phyloP scores from a whole-genome alignment of 129 eudicot genomes.

The Silybum marianum region DNA sequence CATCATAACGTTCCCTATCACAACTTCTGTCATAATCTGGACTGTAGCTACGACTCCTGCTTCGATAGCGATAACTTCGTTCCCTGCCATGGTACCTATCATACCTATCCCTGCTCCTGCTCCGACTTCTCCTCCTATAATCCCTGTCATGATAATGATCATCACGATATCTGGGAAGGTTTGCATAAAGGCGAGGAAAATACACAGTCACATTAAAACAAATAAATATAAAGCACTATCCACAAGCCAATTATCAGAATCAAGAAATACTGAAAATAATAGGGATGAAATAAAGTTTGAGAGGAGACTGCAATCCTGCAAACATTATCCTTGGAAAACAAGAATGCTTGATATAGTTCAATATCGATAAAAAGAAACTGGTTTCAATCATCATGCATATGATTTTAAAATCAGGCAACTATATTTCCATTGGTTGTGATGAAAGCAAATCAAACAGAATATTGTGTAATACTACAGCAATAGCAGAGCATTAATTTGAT shows the following conservation, averaged over 20 bases:
- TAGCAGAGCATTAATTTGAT: neutral
- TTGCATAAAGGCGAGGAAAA: neutral
- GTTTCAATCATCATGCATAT: constrained; percentile 7
- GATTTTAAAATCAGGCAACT: neutral
- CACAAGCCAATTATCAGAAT: neutral
- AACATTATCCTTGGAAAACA: neutral
- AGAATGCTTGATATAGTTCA: neutral
- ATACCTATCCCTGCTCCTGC: constrained; percentile 64
- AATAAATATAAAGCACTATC: neutral
- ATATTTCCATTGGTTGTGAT: neutral
- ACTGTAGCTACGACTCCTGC: constrained; percentile 68
- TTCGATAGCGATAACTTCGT: constrained; percentile 42
- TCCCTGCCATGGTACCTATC: constrained; percentile 53
- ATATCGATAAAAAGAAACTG: neutral
- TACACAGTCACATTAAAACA: neutral
- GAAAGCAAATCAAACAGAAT: neutral
- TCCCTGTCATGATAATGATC: constrained; percentile 47
- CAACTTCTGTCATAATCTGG: constrained; percentile 58
- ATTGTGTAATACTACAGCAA: neutral
- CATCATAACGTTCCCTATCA: constrained; percentile 43
- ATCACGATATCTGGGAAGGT: constrained; percentile 45
- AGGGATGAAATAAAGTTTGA: neutral
- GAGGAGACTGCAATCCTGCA: neutral
- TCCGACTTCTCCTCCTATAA: constrained; percentile 60
- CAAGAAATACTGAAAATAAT: neutral